Base-by-base conservation (phyloP, 2,329 filamentous ascomycete species). In the Diaporthe capsici region DNA sequence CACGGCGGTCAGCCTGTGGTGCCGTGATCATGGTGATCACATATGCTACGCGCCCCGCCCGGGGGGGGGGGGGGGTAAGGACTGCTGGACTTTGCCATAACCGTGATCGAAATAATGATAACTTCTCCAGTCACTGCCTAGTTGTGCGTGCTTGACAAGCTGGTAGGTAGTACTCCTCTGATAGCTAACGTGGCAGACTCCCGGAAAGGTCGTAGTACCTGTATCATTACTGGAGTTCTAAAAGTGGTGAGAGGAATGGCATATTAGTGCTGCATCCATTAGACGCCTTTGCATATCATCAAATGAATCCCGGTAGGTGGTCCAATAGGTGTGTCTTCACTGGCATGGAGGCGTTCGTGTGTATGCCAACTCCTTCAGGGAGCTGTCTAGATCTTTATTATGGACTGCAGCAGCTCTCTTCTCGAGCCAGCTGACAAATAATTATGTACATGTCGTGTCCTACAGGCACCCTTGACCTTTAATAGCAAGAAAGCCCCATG, bases 381-480 rank as follows among this genome's bases (percentile, higher is more conserved):
- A 65, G 58, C 71, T 31, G 71, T 73, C 47, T 57, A 55, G 22
- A 65, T 63, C 57, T 73, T 65, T 28, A 65, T 65, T 47, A 65
- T 73, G 22, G 34, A 65, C 58, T 25, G 42, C 60, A 65, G 71
- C 58, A 37, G 58, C 49, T 57, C 15, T 65, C 28, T 44, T 25
- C 25, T 34, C 49, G 39, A 61, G 47, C 58, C 53, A n/a, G 51
- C 47, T 34, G 47, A 44, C n/a, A 55, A 25, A 47, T 65, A 73
- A 55, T 25, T 73, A 73, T 73, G 71, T 73, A 73, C 71, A 73
- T 55, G 39, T 31, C 34, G 12, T 47, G 42, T 55, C 71, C 31
- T 47, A 55, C 71, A 37, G 47, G 20, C 71, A 51, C 37, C 58
- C 1, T 44, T 37, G 47, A 65, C 44, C 25, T 15, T 37, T 22